phyloP scores from a whole-genome alignment of 2,329 filamentous ascomycete species.

The Diaporthe australafricana region DNA sequence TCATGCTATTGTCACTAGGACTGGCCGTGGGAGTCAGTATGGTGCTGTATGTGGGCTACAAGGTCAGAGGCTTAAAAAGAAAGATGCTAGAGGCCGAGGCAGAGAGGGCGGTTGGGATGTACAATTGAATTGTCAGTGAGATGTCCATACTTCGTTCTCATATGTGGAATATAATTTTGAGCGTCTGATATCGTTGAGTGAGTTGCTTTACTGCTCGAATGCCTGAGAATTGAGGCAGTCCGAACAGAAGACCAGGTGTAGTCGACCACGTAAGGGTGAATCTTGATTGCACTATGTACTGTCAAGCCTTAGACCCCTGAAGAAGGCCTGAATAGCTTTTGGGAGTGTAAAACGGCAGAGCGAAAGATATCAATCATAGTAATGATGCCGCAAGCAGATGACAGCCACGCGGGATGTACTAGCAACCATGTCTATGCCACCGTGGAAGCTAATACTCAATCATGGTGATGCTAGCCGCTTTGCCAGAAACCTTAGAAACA shows the following conservation, averaged over 20 bases:
- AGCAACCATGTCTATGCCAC: background rate
- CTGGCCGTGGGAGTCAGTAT: slow-evolving; percentile 73
- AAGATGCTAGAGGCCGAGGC: slow-evolving; percentile 48
- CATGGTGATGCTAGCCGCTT: background rate
- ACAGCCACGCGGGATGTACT: background rate
- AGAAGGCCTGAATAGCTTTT: background rate
- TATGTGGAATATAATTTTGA: background rate
- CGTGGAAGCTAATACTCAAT: too few relatives aligned
- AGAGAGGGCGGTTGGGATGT: slow-evolving; percentile 42
- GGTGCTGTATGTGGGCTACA: slow-evolving; percentile 71
- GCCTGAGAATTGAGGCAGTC: background rate
- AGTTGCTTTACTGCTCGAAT: background rate
- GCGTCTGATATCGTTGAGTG: too few relatives aligned
- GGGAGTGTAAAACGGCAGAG: background rate
- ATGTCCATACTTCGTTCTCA: background rate
- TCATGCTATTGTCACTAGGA: slow-evolving; percentile 72
- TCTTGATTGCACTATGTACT: background rate
- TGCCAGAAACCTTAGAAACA: too few relatives aligned
- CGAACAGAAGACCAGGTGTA: background rate
- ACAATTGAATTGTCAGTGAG: background rate
- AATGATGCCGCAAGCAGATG: too few relatives aligned
- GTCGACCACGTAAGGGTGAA: background rate
- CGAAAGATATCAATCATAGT: background rate
- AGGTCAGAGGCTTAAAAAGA: slow-evolving; percentile 51
- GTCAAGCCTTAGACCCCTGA: background rate